These are phyloP conservation scores for Magnolia sinica DNA, from an alignment of 164 flowering plant species.

Conservation along the genomic window DNA sequence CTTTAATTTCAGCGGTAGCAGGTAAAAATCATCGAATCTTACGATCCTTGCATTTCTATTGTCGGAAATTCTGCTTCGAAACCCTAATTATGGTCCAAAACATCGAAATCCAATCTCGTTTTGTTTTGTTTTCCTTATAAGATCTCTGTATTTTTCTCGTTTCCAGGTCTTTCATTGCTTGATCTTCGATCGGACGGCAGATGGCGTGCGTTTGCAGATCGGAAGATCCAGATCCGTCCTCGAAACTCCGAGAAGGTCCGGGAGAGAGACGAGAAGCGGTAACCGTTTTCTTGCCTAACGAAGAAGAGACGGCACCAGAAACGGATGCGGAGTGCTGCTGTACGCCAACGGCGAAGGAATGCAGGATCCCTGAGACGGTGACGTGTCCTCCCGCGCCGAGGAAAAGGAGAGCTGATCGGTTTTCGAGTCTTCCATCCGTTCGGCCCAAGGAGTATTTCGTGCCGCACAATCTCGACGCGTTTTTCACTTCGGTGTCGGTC, in stretches of 20 bases:
- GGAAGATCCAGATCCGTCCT: background rate
- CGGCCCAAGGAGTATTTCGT: background rate
- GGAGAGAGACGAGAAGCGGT: background rate
- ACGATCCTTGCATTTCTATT: no score
- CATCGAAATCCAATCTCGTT: no score
- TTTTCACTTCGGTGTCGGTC: background rate
- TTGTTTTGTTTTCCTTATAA: no score
- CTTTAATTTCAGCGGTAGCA: no score
- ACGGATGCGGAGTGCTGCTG: slow-evolving; percentile 5
- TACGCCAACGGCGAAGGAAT: slow-evolving; percentile 13
- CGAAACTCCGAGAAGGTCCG: slow-evolving; percentile 2
- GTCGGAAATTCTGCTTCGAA: no score
- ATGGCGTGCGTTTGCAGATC: slow-evolving; percentile 13
- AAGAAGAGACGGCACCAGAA: background rate
- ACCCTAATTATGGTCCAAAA: no score
- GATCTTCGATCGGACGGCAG: no score
- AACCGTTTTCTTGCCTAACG: background rate
- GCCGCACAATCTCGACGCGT: slow-evolving; percentile 9
- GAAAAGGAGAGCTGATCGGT: background rate
- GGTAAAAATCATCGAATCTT: no score
- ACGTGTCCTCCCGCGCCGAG: slow-evolving; percentile 21
- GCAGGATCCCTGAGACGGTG: slow-evolving; percentile 15
- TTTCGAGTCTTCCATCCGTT: no score
- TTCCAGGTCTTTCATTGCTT: no score
- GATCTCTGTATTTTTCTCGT: no score